phyloP scores from a whole-genome alignment of 345 rosid species.

The Citrus cavaleriei region DNA sequence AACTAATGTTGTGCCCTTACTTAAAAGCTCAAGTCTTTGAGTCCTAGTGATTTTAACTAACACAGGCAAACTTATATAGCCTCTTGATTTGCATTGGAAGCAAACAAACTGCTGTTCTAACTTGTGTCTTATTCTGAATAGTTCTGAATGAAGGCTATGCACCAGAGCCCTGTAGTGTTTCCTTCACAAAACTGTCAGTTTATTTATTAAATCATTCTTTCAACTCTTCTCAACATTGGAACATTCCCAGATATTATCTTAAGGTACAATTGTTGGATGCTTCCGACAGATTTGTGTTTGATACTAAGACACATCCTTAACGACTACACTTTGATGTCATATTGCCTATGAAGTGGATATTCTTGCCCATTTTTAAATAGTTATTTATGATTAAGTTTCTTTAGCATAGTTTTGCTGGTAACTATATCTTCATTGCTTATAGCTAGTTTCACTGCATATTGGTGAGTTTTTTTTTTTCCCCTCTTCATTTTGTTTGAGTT shows the following conservation, averaged over 20 bases:
- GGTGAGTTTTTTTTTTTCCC: neutral
- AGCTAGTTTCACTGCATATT: neutral
- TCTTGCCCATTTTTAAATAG: neutral
- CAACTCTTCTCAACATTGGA: neutral
- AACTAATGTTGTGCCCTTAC: neutral
- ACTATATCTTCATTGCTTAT: neutral
- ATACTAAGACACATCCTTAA: neutral
- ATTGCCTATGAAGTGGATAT: neutral
- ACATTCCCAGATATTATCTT: neutral
- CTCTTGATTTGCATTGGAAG: neutral
- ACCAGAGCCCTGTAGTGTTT: neutral
- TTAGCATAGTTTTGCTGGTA: neutral
- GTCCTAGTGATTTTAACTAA: neutral
- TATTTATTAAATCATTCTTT: neutral
- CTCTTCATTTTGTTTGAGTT: neutral
- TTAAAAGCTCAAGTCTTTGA: neutral
- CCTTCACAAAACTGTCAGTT: neutral
- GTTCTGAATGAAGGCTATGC: neutral
- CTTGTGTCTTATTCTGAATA: neutral
- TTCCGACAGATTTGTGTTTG: neutral
- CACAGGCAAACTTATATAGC: neutral
- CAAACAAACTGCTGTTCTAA: neutral
- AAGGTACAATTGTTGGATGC: neutral
- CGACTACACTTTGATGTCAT: neutral
- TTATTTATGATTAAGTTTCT: neutral